Conservation (phyloP, 345 rosid genomes). For the Linum tenue region DNA sequence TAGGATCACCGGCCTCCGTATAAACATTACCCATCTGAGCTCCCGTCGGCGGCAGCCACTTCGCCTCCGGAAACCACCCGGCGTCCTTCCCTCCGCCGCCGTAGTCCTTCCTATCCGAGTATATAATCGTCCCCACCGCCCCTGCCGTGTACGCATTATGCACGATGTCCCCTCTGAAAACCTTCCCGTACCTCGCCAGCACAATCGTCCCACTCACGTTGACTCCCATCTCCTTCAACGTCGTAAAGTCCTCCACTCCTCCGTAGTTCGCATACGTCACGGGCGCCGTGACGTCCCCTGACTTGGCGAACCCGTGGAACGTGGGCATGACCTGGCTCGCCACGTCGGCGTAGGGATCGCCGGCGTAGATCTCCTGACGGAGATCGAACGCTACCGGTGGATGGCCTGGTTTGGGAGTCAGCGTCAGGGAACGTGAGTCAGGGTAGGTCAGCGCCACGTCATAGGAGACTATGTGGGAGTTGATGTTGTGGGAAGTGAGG, state of each 20-base stretch:
- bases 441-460: slow-evolving; percentile 61
- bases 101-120: slow-evolving; percentile 40
- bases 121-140: slow-evolving; percentile 52
- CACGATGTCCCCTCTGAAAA: slow-evolving; percentile 73
- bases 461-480: slow-evolving; percentile 42
- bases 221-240: slow-evolving; percentile 37
- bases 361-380: slow-evolving; percentile 43
- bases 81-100: slow-evolving; percentile 11
- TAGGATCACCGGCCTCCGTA: slow-evolving; percentile 15
- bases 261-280: slow-evolving; percentile 69
- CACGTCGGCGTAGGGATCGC: slow-evolving; percentile 55
- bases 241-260: slow-evolving; percentile 45
- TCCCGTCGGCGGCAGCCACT: slow-evolving; percentile 79
- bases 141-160: slow-evolving; percentile 54
- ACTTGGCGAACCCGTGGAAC: slow-evolving; percentile 74
- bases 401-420: slow-evolving; percentile 23
- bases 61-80: slow-evolving; percentile 53
- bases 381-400: slow-evolving; percentile 35
- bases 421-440: slow-evolving; percentile 40
- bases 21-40: slow-evolving; percentile 72
- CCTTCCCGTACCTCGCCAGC: slow-evolving; percentile 54
- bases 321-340: slow-evolving; percentile 56
- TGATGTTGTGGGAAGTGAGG: slow-evolving; percentile 33
- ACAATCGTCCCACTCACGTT: slow-evolving; percentile 39
- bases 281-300: slow-evolving; percentile 48